Conservation (phyloP, 768 basidiomycete species). For the Boletellus emodensis region DNA sequence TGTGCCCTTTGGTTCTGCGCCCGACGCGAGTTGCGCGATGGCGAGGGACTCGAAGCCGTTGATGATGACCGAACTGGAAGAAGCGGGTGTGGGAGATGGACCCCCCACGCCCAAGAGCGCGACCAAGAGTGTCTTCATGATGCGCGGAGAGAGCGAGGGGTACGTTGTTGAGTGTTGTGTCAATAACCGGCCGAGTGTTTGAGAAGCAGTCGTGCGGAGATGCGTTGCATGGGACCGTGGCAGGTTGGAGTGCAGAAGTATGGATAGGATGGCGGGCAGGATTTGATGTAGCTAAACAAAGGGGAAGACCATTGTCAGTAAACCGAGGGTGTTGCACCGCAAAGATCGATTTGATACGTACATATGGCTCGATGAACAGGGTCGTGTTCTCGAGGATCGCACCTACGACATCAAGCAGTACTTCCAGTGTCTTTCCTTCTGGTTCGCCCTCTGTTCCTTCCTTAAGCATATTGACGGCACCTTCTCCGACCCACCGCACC, state of each 20-base stretch:
- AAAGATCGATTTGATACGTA: slow-evolving; percentile 40
- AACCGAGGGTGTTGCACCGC: too few species aligned
- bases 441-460: slow-evolving; percentile 49
- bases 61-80: slow-evolving; percentile 12
- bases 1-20: slow-evolving; percentile 37
- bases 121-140: slow-evolving; percentile 90
- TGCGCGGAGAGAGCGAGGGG: slow-evolving; percentile 79
- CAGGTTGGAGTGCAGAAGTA: slow-evolving; percentile 82
- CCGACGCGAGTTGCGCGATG: slow-evolving; percentile 24
- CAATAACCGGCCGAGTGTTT: slow-evolving; percentile 78
- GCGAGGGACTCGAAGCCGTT: slow-evolving; percentile 28
- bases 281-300: slow-evolving; percentile 83
- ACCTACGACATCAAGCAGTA: slow-evolving; percentile 78
- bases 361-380: slow-evolving; percentile 94
- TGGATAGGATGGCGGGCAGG: slow-evolving; percentile 87
- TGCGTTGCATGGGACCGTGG: slow-evolving; percentile 64
- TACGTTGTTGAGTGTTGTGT: slow-evolving; percentile 86
- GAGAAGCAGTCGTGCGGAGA: slow-evolving; percentile 76
- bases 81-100: slow-evolving; percentile 3
- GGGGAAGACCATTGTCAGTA: neutral
- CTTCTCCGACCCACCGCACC: slow-evolving; percentile 92
- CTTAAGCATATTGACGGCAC: slow-evolving; percentile 62
- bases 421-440: slow-evolving; percentile 71
- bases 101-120: slow-evolving; percentile 56
- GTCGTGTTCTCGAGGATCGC: slow-evolving; percentile 84